These are phyloP conservation scores for Candida tunisiensis DNA, from an alignment of 1,139 yeast genomes.

Conservation along the genomic window DNA sequence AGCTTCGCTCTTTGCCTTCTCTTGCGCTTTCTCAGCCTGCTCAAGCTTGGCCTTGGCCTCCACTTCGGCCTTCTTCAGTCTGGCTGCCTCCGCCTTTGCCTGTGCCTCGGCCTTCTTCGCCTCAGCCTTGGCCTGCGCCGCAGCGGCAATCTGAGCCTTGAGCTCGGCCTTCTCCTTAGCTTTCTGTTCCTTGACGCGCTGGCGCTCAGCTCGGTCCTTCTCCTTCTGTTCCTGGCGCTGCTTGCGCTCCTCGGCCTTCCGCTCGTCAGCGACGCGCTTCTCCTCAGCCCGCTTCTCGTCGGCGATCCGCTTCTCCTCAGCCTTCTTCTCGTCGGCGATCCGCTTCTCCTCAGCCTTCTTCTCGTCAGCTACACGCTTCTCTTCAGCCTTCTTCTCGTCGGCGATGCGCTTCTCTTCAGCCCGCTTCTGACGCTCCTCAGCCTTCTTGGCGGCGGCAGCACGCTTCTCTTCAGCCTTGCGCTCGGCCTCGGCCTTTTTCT, in stretches of 20 bases:
- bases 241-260: slow-evolving; percentile 1
- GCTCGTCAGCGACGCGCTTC: slow-evolving; percentile 5
- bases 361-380: slow-evolving; percentile 11
- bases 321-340: slow-evolving; percentile 8
- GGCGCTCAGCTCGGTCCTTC: slow-evolving; percentile 4
- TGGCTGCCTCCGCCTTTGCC: slow-evolving; percentile 9
- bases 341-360: slow-evolving; percentile 13
- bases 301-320: slow-evolving; percentile 7
- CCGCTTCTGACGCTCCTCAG: slow-evolving; percentile 15
- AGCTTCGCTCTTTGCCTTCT: slow-evolving; percentile 11
- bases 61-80: slow-evolving; percentile 8
- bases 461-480: slow-evolving; percentile 21
- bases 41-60: slow-evolving; percentile 12
- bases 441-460: slow-evolving; percentile 13
- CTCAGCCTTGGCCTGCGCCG: slow-evolving; percentile 12
- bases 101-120: slow-evolving; percentile 11
- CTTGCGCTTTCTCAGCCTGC: slow-evolving; percentile 14
- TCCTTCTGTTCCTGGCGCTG: slow-evolving; percentile 10
- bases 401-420: slow-evolving; percentile 28
- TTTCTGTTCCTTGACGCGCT: slow-evolving; percentile 6
- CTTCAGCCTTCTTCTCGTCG: slow-evolving; percentile 13
- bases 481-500: slow-evolving; percentile 15
- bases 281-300: slow-evolving; percentile 10
- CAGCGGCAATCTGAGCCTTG: slow-evolving; percentile 11
- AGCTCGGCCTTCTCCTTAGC: slow-evolving; percentile 5